Base-by-base conservation (phyloP, 2,329 filamentous ascomycete species). In the Trichoderma sp. region DNA sequence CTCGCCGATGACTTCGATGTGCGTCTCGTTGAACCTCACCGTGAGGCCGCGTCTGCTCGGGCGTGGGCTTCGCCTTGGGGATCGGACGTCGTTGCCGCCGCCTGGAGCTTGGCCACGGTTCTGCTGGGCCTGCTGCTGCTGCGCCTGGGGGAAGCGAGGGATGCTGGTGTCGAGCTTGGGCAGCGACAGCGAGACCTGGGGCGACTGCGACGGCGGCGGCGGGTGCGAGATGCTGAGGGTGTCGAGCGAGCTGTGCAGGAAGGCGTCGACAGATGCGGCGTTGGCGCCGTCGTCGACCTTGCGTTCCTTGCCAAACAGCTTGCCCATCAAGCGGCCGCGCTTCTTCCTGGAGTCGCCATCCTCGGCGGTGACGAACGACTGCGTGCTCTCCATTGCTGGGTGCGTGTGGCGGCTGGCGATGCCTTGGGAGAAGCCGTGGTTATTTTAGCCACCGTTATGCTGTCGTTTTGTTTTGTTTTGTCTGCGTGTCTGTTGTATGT, bases 1-100 rank as follows among this genome's bases (percentile, higher is more conserved):
- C 76, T 94, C 89, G 54, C 94, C 94, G 72, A 98, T 97, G 67
- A 97, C 78, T 54, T 92, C 90, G 7, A 93, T 93, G 63, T 84
- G 82, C 10, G 83, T 84, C 70, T 91, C 87, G 60, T 84, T 85
- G 72, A 97, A 97, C 64, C 83, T 86, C 43, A 97, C 93, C 5
- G 80, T 80, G 67, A 95, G 80, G 10, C 90, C 90, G 76, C 91
- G 91, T 73, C 84, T 86, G 58, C 78, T 80, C 26, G 78, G 78
- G 24, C 78, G 78, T 30, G 81, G 79, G 68, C 79, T 83, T 71
- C 74, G 76, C 58, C 74, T 77, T 15, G 81, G 78, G 50, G 81
- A 81, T 68, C 75, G 77, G 21, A 79, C 74, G 48, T 78, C 81
- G 54, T 77, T 71, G 48, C 50, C 50, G 21, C 78, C 78, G 17